Evolutionary conservation across 208 protist species (phyloP), one percentile per base, ranked within the genome.

Genomic region (Leishmania lainsoni): DNA sequence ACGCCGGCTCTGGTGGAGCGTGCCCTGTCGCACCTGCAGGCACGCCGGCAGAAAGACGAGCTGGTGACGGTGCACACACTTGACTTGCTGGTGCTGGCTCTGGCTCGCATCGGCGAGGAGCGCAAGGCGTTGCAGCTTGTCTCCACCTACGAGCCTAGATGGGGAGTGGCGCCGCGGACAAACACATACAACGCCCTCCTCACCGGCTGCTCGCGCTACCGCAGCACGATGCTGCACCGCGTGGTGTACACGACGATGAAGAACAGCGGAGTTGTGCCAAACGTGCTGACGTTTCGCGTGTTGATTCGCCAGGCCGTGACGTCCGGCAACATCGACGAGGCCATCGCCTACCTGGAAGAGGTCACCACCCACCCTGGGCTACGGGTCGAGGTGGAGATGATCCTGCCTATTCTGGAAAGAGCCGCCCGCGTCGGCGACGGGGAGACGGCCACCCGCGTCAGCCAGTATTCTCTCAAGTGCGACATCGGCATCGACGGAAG

Each of bases 341-440:
- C 94, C 9, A 85, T 96, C 22, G 83, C 73, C 61, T 96, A 94
- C 75, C 83, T 97, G 56, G 74, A 94, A 76, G 85, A 92, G 81
- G 94, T 94, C 52, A 83, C 89, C 5, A 71, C 72, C 9, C 81
- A 92, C 78, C 85, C 86, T 0, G 91, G 91, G 12, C 84, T 97
- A 76, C 89, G 94, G 5, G 89, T 97, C 9, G 94, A 97, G 92
- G 89, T 96, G 81, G 94, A 97, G 81, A 97, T 97, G 94, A 87
- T 97, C 51, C 80, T 97, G 71, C 92, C 92, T 0, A 95, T 96
- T 26, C 32, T 97, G 10, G 94, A 97, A 84, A 90, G 94, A 0
- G 94, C 92, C 42, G 94, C 92, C 14, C 86, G 90, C 48, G 94
- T 83, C 42, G 94, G 94, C 17, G 94, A 97, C 66, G 92, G 84